Evolutionary conservation across 352 stramenopile genomes (phyloP).

Genomic region (Phytophthora brassicae): DNA sequence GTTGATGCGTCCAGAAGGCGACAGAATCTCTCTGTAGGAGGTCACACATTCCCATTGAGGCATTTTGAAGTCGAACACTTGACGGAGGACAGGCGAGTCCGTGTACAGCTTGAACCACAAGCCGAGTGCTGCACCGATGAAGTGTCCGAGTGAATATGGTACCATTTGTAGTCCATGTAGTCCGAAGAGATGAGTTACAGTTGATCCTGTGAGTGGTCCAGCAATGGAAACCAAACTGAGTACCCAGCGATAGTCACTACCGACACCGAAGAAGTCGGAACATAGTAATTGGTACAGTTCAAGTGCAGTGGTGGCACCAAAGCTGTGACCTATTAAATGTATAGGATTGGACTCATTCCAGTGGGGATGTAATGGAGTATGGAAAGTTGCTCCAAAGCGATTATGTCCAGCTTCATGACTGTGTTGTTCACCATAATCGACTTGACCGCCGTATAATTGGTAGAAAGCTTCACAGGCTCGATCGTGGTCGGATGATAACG

Average conservation of each 20-base stretch:
- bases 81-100: conserved; percentile 33
- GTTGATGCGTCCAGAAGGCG: conserved; percentile 39
- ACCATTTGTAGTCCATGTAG: conserved; percentile 27
- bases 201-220: conserved; percentile 47
- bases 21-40: conserved; percentile 37
- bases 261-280: conserved; percentile 49
- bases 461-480: conserved; percentile 65
- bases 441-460: conserved; percentile 49
- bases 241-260: conserved; percentile 47
- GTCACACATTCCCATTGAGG: conserved; percentile 21
- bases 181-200: conserved; percentile 31
- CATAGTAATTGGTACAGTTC: conserved; percentile 72
- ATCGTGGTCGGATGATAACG: conserved; percentile 66
- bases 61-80: conserved; percentile 63
- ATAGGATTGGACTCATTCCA: conserved; percentile 59
- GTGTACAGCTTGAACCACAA: conserved; percentile 53
- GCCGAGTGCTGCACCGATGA: conserved; percentile 28
- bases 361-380: conserved; percentile 34
- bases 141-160: conserved; percentile 31
- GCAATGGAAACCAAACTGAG: conserved; percentile 50
- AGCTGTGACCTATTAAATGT: conserved; percentile 73
- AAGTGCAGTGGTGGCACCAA: conserved; percentile 62
- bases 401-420: conserved; percentile 34
- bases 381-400: conserved; percentile 47
- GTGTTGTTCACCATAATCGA: conserved; percentile 66